Percentiles rank a stretch among this genome's conserved stretches.
Conservation (phyloP, 805 yeast species). For the Nakazawaea ambrosiae region DNA sequence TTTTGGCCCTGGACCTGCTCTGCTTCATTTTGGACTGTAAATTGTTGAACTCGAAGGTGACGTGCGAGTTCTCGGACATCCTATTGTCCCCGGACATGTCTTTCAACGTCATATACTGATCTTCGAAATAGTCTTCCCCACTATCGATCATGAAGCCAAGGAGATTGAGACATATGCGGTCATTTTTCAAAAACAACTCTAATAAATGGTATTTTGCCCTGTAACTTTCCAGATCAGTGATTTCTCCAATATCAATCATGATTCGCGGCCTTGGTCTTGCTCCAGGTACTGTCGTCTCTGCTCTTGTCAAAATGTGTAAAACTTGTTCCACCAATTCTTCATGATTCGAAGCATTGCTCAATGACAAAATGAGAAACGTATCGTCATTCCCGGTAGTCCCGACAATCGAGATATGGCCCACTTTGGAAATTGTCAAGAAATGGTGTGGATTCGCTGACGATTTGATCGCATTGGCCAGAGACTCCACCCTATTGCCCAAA, state of each 20-base stretch:
- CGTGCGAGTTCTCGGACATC: conserved; percentile 12
- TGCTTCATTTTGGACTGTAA: conserved; percentile 19
- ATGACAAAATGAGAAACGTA: conserved; percentile 35
- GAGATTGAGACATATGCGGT: conserved; percentile 16
- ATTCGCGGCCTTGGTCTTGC: conserved; percentile 8
- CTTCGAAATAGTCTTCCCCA: conserved; percentile 28
- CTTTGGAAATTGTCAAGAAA: conserved; percentile 39
- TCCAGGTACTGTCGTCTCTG: conserved; percentile 13
- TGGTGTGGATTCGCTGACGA: conserved; percentile 38
- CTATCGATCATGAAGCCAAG: conserved; percentile 34
- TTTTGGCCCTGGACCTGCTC: conserved; percentile 17
- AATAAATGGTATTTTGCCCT: conserved; percentile 11
- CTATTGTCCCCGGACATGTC: conserved; percentile 11
- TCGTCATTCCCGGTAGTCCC: conserved; percentile 44
- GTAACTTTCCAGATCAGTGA: conserved; percentile 15
- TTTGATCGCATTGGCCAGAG: conserved; percentile 38
- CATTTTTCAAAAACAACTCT: conserved; percentile 14
- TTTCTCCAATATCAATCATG: conserved; percentile 23
- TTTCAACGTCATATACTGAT: conserved; percentile 9
- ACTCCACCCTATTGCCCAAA: conserved; percentile 20
- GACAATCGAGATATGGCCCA: conserved; percentile 41
- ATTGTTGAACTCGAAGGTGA: conserved; percentile 15
- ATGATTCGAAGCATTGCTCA: too few relatives aligned
- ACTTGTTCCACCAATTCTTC: conserved; percentile 6
- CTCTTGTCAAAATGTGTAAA: too few relatives aligned